These are phyloP conservation scores for Scedosporium minutisporum DNA, from an alignment of 2,329 filamentous ascomycete genomes.

Conservation along the genomic window DNA sequence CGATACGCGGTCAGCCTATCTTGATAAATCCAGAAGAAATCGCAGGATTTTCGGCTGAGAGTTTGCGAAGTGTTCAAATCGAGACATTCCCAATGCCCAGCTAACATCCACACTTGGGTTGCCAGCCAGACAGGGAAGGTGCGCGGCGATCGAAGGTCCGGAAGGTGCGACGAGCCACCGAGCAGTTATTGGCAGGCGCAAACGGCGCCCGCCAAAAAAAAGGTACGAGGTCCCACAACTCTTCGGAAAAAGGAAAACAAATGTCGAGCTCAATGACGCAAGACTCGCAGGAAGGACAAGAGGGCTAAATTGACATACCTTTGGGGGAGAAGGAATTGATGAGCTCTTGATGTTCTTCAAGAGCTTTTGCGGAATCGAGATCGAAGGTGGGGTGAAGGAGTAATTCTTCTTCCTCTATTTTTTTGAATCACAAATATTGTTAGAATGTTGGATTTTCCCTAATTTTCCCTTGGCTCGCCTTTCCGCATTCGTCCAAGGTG, in stretches of 20 bases:
- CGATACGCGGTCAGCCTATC: too few relatives aligned
- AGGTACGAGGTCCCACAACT: not conserved
- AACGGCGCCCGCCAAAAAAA: not conserved
- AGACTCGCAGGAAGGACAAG: not conserved
- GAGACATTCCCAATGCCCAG: not conserved
- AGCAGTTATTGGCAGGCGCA: not conserved
- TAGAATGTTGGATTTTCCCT: slow-evolving; percentile 5
- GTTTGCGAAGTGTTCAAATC: not conserved
- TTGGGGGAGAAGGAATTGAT: not conserved
- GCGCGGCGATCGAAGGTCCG: not conserved
- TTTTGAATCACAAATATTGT: slow-evolving; percentile 10
- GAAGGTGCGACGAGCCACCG: not conserved
- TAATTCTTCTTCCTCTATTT: slow-evolving; percentile 18
- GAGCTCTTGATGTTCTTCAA: slow-evolving; percentile 3
- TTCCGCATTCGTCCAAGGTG: slow-evolving; percentile 23
- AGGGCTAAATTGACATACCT: not conserved
- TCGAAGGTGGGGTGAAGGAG: slow-evolving; percentile 13
- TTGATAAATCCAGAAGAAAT: too few relatives aligned
- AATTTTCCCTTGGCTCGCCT: slow-evolving; percentile 13
- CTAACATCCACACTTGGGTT: not conserved
- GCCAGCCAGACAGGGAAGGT: not conserved
- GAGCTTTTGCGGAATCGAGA: slow-evolving; percentile 5
- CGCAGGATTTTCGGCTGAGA: not conserved
- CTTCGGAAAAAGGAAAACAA: not conserved
- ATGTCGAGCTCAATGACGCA: not conserved